Conservation (phyloP, 2,329 filamentous ascomycete species). For the Rasamsonia emersonii region DNA sequence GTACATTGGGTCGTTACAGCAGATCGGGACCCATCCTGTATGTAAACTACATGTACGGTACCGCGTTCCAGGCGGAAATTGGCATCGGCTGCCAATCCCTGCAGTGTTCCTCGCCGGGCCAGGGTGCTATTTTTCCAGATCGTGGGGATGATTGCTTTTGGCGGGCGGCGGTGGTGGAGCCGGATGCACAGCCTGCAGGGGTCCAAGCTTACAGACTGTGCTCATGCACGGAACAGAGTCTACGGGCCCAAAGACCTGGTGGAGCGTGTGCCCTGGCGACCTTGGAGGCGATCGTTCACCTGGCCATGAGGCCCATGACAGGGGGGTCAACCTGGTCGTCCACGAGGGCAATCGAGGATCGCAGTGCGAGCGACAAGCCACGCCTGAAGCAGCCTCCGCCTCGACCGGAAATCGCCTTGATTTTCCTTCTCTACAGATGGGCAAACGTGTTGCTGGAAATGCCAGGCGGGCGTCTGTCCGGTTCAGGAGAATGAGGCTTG, state of each 20-base stretch:
- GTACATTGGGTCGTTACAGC: background rate
- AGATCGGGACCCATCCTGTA: background rate
- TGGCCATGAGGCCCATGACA: background rate
- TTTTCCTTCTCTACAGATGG: no score
- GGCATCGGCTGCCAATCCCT: background rate
- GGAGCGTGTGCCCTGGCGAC: background rate
- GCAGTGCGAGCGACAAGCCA: no score
- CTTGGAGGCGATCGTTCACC: background rate
- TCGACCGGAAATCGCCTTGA: no score
- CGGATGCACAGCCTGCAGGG: background rate
- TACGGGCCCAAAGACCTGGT: slow-evolving; percentile 1
- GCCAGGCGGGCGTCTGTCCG: background rate
- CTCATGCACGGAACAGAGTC: background rate
- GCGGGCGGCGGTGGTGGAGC: no score
- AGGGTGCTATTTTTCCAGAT: slow-evolving; percentile 11
- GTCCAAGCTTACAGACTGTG: background rate
- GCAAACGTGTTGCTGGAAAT: background rate
- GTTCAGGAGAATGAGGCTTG: no score
- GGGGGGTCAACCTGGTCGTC: background rate
- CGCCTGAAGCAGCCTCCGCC: no score
- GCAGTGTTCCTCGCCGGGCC: background rate
- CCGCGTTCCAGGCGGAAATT: background rate
- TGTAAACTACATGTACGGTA: background rate
- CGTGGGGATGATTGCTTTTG: slow-evolving; percentile 17
- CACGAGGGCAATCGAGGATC: no score